Base-by-base conservation (phyloP, 805 yeast species). In the Yarrowia divulgata region DNA sequence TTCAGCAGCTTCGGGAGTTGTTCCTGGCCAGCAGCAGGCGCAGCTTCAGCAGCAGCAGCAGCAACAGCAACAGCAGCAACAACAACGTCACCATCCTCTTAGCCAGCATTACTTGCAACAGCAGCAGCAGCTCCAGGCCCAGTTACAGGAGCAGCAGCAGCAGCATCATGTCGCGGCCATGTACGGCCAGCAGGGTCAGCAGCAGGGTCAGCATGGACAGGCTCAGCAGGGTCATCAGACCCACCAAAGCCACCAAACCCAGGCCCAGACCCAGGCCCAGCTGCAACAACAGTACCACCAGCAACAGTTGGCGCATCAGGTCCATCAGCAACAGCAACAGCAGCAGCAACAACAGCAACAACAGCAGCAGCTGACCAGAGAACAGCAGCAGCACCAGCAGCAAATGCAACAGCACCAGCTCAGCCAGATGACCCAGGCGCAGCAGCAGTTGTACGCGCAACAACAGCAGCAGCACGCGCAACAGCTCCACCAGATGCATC, bases 391-490 rank as follows among this genome's bases (percentile, higher is more conserved):
- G 40, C 35, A 35, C 6, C 64, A 42, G 52, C 42, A 48, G 40
- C 66, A 43, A 52, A 8, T 34, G 40, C 66, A 58, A n/a, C 66
- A 60, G 7, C 66, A 60, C 8, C 66, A 42, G 32, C 49, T 29
- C 64, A 58, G 19, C 64, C 48, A 19, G 40, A 35, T 14, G 52
- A 45, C 40, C 39, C 66, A 60, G 32, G 42, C 29, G n/a, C 46
- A 40, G 35, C 50, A 16, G 23, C 50, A 34, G 49, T 16, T 45
- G 16, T 45, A 45, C 29, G 49, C 49, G 37, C 63, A 40, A 37
- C 63, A 52, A 54, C 40, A 40, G 48, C 63, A 52, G 63, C 40
- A 29, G 39, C 71, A 68, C 46, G 46, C 23, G 39, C 29, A 23
- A 23, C 29, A 23, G 29, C 46, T 55, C 35, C 63, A 55, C 18